Percentiles rank a stretch among this genome's conserved stretches.
These are phyloP conservation scores for Zoysia japonica DNA, from an alignment of 176 grass and related monocot genomes.

Conservation along the genomic window DNA sequence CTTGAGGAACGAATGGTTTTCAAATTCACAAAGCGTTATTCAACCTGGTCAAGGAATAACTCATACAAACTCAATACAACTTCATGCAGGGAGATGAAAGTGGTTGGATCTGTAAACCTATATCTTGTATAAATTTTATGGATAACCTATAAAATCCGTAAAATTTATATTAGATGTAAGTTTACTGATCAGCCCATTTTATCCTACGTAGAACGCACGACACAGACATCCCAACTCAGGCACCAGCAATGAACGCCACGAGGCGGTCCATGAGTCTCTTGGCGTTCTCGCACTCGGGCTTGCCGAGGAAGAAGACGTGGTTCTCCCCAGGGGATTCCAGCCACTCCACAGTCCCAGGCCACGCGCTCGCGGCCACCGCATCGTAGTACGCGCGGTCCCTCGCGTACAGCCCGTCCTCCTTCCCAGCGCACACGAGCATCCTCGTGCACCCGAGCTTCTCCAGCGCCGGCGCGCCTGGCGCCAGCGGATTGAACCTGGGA, in stretches of 20 bases:
- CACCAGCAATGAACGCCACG: constrained; percentile 34
- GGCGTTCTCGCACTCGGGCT: constrained; percentile 46
- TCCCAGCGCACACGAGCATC: constrained; percentile 46
- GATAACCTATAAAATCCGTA: neutral
- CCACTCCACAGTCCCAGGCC: constrained; percentile 50
- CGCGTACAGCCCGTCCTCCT: constrained; percentile 38
- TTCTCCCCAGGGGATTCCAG: constrained; percentile 41
- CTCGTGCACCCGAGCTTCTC: constrained; percentile 44
- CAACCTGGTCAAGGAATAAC: neutral
- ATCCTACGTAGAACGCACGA: neutral
- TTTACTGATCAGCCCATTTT: no score
- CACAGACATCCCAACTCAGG: neutral
- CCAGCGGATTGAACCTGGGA: constrained; percentile 54
- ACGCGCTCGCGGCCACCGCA: constrained; percentile 45
- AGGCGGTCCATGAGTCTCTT: constrained; percentile 38
- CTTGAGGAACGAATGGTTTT: neutral
- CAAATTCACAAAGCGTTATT: neutral
- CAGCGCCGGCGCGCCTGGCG: constrained; percentile 16
- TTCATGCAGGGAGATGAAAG: neutral
- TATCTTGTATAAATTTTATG: no score
- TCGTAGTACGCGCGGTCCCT: constrained; percentile 48
- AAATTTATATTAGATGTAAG: no score
- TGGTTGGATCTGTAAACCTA: no score
- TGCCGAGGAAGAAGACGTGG: constrained; percentile 50
- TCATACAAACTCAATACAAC: neutral